Conservation (phyloP, 306 rosid genomes). For the Inga leiocalycina region DNA sequence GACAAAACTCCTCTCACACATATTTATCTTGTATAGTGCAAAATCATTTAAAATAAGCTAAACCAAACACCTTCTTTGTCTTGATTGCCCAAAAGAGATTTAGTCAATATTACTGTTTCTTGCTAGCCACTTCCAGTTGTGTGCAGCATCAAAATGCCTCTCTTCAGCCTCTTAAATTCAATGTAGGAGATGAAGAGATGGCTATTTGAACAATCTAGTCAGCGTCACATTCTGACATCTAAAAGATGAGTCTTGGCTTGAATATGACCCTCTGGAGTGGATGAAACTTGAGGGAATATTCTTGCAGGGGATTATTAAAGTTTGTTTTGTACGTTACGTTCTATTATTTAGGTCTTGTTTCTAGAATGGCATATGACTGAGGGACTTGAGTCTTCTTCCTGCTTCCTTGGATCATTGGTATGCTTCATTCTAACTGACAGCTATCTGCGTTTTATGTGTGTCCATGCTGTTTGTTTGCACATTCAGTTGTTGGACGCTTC, state of each 20-base stretch:
- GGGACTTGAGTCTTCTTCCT: neutral
- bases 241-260: neutral
- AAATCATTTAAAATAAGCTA: too few relatives aligned
- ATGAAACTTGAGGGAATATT: neutral
- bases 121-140: conserved; percentile 13
- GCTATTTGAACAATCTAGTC: neutral
- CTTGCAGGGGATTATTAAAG: neutral
- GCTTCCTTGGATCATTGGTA: neutral
- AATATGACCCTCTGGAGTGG: neutral
- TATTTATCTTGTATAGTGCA: too few relatives aligned
- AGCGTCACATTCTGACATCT: neutral
- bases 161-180: conserved; percentile 7
- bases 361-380: neutral
- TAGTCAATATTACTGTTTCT: neutral
- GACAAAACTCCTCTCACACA: too few relatives aligned
- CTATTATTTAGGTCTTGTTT: neutral
- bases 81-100: conserved; percentile 9
- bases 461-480: neutral
- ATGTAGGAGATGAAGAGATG: neutral
- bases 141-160: neutral
- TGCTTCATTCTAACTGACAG: neutral
- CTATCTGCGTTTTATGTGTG: neutral
- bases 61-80: neutral
- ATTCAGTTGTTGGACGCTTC: conserved; percentile 83
- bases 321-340: too few relatives aligned